Conservation (phyloP, 140 eudicot species). For the Bidens hawaiensis region DNA sequence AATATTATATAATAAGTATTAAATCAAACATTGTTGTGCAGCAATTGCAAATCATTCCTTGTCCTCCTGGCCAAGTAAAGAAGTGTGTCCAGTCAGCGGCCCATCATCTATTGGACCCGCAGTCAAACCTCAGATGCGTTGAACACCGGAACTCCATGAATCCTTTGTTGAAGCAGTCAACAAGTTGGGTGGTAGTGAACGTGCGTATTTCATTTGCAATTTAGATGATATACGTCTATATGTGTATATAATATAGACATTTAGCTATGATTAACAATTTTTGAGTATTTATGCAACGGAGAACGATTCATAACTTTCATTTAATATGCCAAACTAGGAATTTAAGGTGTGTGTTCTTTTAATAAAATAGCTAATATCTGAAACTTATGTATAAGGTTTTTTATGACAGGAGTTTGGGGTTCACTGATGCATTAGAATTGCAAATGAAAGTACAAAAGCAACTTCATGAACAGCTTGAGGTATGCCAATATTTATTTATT, state of each 20-base stretch:
- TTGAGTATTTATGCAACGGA: neutral
- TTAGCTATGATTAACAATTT: neutral
- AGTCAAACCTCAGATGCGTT: conserved; percentile 71
- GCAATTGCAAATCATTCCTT: conserved; percentile 31
- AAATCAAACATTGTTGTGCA: neutral
- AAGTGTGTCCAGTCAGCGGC: conserved; percentile 40
- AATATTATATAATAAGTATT: neutral
- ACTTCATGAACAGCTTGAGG: too few species aligned
- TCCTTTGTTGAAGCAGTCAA: too few species aligned
- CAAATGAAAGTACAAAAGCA: too few species aligned
- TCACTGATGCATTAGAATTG: too few species aligned
- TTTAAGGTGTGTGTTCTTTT: too few species aligned
- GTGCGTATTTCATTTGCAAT: conserved; percentile 25
- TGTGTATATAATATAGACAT: too few species aligned
- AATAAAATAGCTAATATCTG: too few species aligned
- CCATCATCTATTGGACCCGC: conserved; percentile 43
- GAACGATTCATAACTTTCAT: neutral
- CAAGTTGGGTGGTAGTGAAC: conserved; percentile 72
- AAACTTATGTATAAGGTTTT: too few species aligned
- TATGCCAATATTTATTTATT: too few species aligned
- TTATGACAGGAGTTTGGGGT: too few species aligned
- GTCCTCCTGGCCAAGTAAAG: conserved; percentile 28
- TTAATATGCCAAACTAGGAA: too few species aligned
- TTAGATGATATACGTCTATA: neutral
- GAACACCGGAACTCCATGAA: conserved; percentile 87